Base-by-base conservation (phyloP, 176 grass and related monocot genomes). In the Carex scoparia region DNA sequence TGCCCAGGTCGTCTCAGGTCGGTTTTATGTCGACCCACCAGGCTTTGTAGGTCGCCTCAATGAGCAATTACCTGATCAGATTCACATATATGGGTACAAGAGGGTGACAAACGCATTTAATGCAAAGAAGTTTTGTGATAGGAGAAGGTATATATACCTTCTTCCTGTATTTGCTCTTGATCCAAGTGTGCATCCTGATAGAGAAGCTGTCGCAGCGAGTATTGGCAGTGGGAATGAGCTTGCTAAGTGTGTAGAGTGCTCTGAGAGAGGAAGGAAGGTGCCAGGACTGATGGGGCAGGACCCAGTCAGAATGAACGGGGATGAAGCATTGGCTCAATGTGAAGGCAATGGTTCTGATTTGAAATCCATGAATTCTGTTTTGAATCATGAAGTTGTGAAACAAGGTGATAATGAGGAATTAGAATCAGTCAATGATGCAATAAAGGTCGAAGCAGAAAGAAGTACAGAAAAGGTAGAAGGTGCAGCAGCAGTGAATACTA, bases 51-150 rank as follows among this genome's bases (percentile, higher is more conserved):
- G 87, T 18, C 88, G 95, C 83, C 90, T 98, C 19, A 98, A 95
- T 81, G 55, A 61, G 12, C 91, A 92, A 57, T 91, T 98, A 7
- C 86, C 56, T 14, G 86, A 91, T 15, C 93, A 95, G 88, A 98
- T 98, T 86, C 91, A 81, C 12, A 79, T 92, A 23, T 98, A 89
- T 57, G 96, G 93, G 54, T 98, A 89, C 79, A 90, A 92, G 61
- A 85, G 96, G 67, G 93, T 92, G 27, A 98, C 95, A 23, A 93
- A 94, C 65, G 91, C 91, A 8, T 98, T 95, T 89, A 92, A 42
- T 63, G 89, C 93, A 15, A 98, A 98, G 89, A 95, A 98, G 61
- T 94, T 98, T 87, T 98, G 93, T 81, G 93, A 98, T 69, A 81
- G 87, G 64, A 51, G 94, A 46, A 57, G 90, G 85, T 98, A 95